phyloP scores from a whole-genome alignment of 306 rosid species.

The Castanopsis chinensis region DNA sequence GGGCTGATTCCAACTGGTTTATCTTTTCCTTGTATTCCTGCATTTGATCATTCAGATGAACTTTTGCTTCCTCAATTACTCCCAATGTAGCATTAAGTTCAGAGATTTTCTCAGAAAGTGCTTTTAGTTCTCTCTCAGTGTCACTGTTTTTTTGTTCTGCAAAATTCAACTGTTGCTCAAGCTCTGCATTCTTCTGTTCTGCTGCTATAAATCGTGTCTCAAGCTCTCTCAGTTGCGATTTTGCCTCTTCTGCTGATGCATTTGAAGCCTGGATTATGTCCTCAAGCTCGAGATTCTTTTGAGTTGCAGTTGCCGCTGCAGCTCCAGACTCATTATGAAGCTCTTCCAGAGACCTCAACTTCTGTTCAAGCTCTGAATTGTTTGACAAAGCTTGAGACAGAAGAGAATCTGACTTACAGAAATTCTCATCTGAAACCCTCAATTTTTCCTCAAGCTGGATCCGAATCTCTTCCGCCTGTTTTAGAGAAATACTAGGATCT shows the following conservation, averaged over 20 bases:
- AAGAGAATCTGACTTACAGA: slow-evolving; percentile 61
- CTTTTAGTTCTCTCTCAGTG: slow-evolving; percentile 63
- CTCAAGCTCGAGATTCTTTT: slow-evolving; percentile 75
- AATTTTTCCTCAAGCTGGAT: slow-evolving; percentile 66
- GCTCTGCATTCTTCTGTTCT: slow-evolving; percentile 72
- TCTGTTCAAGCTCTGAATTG: slow-evolving; percentile 74
- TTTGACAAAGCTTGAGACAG: slow-evolving; percentile 68
- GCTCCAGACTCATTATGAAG: slow-evolving; percentile 63
- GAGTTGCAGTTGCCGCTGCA: slow-evolving; percentile 55
- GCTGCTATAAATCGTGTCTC: slow-evolving; percentile 56
- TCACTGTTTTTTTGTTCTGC: slow-evolving; percentile 54
- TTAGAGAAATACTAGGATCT: slow-evolving; percentile 42
- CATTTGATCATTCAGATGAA: slow-evolving; percentile 41
- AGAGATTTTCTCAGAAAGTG: slow-evolving; percentile 52
- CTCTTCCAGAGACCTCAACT: slow-evolving; percentile 69
- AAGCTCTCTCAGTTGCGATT: slow-evolving; percentile 62
- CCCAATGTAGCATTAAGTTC: slow-evolving; percentile 52
- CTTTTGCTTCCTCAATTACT: slow-evolving; percentile 59
- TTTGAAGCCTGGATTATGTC: slow-evolving; percentile 50
- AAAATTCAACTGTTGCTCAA: slow-evolving; percentile 67
- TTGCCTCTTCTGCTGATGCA: slow-evolving; percentile 66
- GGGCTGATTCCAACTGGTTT: slow-evolving; percentile 61
- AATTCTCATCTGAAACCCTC: slow-evolving; percentile 57
- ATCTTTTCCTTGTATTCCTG: slow-evolving; percentile 60
- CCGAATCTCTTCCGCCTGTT: slow-evolving; percentile 49